These are phyloP conservation scores for Excoecaria agallocha DNA, from an alignment of 345 rosid species.

Conservation along the genomic window DNA sequence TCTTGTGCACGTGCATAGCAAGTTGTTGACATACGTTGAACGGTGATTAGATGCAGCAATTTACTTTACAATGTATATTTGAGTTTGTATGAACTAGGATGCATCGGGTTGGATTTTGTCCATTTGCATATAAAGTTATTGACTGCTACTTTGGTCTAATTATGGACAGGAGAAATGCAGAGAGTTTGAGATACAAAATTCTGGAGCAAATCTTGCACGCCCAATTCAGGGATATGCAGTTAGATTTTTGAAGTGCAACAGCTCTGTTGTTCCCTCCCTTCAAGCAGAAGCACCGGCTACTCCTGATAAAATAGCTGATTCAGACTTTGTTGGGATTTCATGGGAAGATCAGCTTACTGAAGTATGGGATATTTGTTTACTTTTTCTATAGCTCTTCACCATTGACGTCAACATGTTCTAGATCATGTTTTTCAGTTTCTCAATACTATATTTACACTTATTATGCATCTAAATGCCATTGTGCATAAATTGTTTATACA, in stretches of 20 bases:
- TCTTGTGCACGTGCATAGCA: slow-evolving; percentile 17
- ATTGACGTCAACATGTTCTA: slow-evolving; percentile 11
- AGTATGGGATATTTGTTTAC: slow-evolving; percentile 43
- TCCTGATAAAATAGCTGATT: slow-evolving; percentile 52
- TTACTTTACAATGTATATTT: neutral
- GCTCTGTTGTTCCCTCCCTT: slow-evolving; percentile 40
- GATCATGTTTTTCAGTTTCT: neutral
- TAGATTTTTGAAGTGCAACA: slow-evolving; percentile 64
- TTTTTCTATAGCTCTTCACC: slow-evolving; percentile 2
- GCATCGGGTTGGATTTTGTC: neutral
- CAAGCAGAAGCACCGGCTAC: slow-evolving; percentile 63
- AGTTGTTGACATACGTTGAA: slow-evolving; percentile 2
- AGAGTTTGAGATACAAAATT: slow-evolving; percentile 34
- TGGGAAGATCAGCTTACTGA: slow-evolving; percentile 78
- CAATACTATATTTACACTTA: neutral
- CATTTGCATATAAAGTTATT: slow-evolving; percentile 14
- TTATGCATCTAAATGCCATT: slow-evolving; percentile 2
- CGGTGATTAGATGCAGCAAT: neutral
- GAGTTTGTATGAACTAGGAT: neutral
- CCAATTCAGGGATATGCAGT: slow-evolving; percentile 73
- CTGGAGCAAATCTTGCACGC: slow-evolving; percentile 32
- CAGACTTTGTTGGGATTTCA: slow-evolving; percentile 52
- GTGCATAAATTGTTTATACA: slow-evolving; percentile 13
- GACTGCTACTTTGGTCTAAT: slow-evolving; percentile 11
- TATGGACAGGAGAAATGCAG: slow-evolving; percentile 52